phyloP scores from a whole-genome alignment of 1,284 basidiomycete genomes.

The Tylopilus orsonianus region DNA sequence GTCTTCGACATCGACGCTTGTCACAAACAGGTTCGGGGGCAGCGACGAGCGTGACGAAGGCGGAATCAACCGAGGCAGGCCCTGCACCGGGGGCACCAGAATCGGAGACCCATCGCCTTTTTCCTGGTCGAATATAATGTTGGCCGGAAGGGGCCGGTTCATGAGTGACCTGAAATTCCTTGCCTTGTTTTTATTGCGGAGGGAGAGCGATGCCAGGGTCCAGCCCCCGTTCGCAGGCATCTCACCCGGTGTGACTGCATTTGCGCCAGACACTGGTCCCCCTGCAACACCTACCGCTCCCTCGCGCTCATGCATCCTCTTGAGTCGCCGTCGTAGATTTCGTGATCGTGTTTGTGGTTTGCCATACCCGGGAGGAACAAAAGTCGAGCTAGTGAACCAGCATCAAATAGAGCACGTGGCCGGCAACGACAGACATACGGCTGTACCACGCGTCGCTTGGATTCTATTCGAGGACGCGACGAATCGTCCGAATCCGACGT shows the following conservation, averaged over 20 bases:
- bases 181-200: slow-evolving; percentile 74
- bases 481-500: slow-evolving; percentile 20
- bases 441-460: not conserved
- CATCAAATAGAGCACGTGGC: not conserved
- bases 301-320: slow-evolving; percentile 39
- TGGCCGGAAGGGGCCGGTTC: slow-evolving; percentile 45
- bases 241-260: slow-evolving; percentile 29
- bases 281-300: not conserved
- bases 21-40: slow-evolving; percentile 35
- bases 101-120: slow-evolving; percentile 20
- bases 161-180: slow-evolving; percentile 62
- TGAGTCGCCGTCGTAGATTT: slow-evolving; percentile 62
- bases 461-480: not conserved
- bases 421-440: slow-evolving; percentile 8
- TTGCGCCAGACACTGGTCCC: slow-evolving; percentile 32
- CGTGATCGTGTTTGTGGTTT: slow-evolving; percentile 65
- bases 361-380: slow-evolving; percentile 62
- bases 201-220: slow-evolving; percentile 40
- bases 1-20: slow-evolving; percentile 36
- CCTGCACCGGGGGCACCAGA: not conserved
- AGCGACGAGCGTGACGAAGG: slow-evolving; percentile 44
- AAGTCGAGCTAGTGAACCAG: slow-evolving; percentile 9
- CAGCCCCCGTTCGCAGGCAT: no score
- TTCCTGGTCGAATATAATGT: slow-evolving; percentile 55
- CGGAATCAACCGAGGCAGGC: slow-evolving; percentile 49